Evolutionary conservation across 306 rosid species (phyloP).

Genomic region (Alnus glutinosa): DNA sequence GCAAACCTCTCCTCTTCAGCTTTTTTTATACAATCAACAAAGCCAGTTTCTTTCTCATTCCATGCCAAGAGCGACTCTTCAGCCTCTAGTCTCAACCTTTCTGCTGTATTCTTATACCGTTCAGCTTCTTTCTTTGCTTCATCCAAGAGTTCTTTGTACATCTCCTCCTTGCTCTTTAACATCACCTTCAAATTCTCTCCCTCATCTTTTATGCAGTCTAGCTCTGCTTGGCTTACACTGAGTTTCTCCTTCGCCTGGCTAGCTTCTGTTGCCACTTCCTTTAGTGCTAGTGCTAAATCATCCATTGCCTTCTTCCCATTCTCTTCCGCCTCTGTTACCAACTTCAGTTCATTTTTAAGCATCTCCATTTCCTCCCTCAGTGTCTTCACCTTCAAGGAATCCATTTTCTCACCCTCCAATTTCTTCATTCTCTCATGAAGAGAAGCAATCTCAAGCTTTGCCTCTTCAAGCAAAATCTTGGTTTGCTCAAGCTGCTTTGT

Average conservation of each 20-base stretch:
- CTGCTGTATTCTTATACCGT: constrained; percentile 50
- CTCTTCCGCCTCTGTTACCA: constrained; percentile 66
- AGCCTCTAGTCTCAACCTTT: constrained; percentile 77
- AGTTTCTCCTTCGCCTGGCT: constrained; percentile 53
- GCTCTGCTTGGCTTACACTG: constrained; percentile 46
- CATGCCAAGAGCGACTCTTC: constrained; percentile 76
- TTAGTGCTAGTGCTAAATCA: constrained; percentile 76
- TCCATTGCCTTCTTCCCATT: constrained; percentile 82
- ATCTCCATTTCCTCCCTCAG: constrained; percentile 38
- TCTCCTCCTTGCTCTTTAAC: constrained; percentile 47
- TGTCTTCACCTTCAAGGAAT: background rate
- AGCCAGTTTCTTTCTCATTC: constrained; percentile 67
- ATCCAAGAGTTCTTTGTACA: constrained; percentile 41
- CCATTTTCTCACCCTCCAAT: constrained; percentile 31
- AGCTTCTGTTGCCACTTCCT: constrained; percentile 87
- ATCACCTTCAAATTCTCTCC: constrained; percentile 48
- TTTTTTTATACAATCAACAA: constrained; percentile 70
- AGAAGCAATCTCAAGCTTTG: constrained; percentile 49
- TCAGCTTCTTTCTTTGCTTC: constrained; percentile 66
- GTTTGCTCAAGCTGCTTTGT: constrained; percentile 62
- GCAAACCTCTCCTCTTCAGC: constrained; percentile 64
- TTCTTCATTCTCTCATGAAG: constrained; percentile 38
- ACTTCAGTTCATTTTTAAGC: constrained; percentile 54
- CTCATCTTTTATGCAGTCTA: constrained; percentile 55
- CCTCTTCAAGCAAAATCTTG: constrained; percentile 55